Conservation (phyloP, 129 eudicot species). For the Apium graveolens region DNA sequence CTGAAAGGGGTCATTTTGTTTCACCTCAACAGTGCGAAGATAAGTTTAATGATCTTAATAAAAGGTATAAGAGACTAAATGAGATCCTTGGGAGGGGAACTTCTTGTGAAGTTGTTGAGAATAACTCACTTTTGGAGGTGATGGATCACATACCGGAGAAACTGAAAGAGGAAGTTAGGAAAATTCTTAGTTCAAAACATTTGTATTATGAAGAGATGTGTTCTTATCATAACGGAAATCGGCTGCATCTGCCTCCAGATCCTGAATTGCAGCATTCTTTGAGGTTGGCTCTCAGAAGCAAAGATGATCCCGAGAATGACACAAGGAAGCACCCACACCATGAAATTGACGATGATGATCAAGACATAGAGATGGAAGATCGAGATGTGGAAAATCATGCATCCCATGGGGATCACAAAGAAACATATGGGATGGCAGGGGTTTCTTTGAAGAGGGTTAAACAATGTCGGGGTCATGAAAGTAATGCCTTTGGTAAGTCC, state of each 20-base stretch:
- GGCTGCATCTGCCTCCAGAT: slow-evolving; percentile 76
- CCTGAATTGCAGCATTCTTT: slow-evolving; percentile 68
- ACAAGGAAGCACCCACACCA: slow-evolving; percentile 37
- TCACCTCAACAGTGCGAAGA: slow-evolving; percentile 98
- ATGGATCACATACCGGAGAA: slow-evolving; percentile 84
- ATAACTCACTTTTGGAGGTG: slow-evolving; percentile 57
- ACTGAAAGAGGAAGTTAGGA: slow-evolving; percentile 76
- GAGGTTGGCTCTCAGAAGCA: slow-evolving; percentile 54
- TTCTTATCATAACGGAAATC: slow-evolving; percentile 78
- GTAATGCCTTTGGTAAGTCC: slow-evolving; percentile 21
- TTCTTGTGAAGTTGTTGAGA: slow-evolving; percentile 91
- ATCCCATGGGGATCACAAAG: slow-evolving; percentile 25
- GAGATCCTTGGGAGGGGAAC: slow-evolving; percentile 92
- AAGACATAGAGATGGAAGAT: slow-evolving; percentile 56
- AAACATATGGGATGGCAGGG: slow-evolving; percentile 28
- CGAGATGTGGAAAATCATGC: slow-evolving; percentile 40
- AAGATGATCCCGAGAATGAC: slow-evolving; percentile 57
- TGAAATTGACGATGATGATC: slow-evolving; percentile 60
- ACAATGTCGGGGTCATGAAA: slow-evolving; percentile 34
- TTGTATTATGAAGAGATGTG: slow-evolving; percentile 94
- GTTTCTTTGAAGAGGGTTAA: slow-evolving; percentile 51
- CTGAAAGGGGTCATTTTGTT: slow-evolving; percentile 85
- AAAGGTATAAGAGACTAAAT: slow-evolving; percentile 83
- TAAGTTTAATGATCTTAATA: slow-evolving; percentile 78
- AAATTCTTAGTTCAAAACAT: slow-evolving; percentile 83